These are phyloP conservation scores for Daedaleopsis sinensis DNA, from an alignment of 768 basidiomycete genomes.

Conservation along the genomic window DNA sequence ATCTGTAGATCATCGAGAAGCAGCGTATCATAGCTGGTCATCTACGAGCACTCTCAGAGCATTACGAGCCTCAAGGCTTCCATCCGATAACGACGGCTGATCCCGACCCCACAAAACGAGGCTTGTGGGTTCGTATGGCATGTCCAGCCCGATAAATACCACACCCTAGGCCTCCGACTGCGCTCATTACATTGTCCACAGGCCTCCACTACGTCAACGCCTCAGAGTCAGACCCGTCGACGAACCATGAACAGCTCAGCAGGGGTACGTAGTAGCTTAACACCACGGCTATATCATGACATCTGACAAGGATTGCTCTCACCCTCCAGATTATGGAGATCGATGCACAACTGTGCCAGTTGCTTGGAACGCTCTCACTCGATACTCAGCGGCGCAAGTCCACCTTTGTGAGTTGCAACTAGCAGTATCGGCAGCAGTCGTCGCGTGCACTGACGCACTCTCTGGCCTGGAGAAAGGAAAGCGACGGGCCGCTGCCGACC, in stretches of 20 bases:
- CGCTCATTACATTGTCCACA: neutral
- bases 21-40: neutral
- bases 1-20: neutral
- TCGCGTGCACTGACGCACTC: slow-evolving; percentile 3
- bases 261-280: neutral
- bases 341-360: slow-evolving; percentile 28
- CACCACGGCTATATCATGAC: neutral
- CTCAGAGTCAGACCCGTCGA: neutral
- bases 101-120: neutral
- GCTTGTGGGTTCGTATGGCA: neutral
- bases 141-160: neutral
- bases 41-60: neutral
- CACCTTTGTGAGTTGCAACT: slow-evolving; percentile 23
- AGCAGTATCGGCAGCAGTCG: neutral
- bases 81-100: neutral
- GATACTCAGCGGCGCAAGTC: slow-evolving; percentile 20
- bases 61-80: neutral
- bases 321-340: slow-evolving; percentile 24
- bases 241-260: neutral
- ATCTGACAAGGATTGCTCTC: neutral
- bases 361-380: slow-evolving; percentile 27
- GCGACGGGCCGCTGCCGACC: slow-evolving; percentile 21
- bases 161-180: neutral
- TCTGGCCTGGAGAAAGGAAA: slow-evolving; percentile 28
- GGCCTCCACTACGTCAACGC: neutral